Conservation (phyloP, 2,329 filamentous ascomycete species). For the Pleoardoris graminearum region DNA sequence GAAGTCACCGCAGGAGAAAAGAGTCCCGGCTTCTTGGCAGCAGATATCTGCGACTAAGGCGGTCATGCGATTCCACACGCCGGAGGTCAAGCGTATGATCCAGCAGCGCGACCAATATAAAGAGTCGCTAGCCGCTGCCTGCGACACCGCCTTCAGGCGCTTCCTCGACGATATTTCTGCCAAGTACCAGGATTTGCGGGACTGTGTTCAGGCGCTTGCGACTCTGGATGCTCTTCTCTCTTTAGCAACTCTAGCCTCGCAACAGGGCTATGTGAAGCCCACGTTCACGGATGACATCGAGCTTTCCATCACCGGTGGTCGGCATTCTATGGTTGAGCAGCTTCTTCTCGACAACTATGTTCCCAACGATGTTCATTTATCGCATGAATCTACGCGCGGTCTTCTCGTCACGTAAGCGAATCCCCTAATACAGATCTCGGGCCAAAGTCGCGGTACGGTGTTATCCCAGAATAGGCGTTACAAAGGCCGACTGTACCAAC, state of each 20-base stretch:
- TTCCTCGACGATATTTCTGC: slow-evolving; percentile 74
- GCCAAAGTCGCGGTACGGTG: no score
- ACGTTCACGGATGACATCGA: slow-evolving; percentile 66
- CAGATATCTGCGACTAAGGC: slow-evolving; percentile 96
- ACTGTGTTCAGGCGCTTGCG: slow-evolving; percentile 82
- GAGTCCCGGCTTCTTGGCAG: slow-evolving; percentile 89
- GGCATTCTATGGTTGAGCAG: slow-evolving; percentile 96
- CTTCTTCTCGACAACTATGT: slow-evolving; percentile 85
- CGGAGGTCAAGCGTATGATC: slow-evolving; percentile 80
- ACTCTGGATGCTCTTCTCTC: slow-evolving; percentile 89
- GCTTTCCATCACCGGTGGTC: slow-evolving; percentile 72
- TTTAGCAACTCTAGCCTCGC: slow-evolving; percentile 77
- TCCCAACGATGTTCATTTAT: slow-evolving; percentile 79
- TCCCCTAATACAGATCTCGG: no score
- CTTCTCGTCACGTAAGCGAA: slow-evolving; percentile 94
- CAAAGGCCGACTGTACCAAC: no score
- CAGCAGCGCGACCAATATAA: slow-evolving; percentile 92
- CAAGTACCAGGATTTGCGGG: slow-evolving; percentile 88
- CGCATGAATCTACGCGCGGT: slow-evolving; percentile 61
- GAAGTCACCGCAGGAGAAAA: slow-evolving; percentile 67
- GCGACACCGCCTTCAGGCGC: slow-evolving; percentile 76
- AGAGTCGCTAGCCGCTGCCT: slow-evolving; percentile 88
- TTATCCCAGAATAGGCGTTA: no score
- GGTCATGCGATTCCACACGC: slow-evolving; percentile 89
- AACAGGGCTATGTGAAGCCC: slow-evolving; percentile 87